Evolutionary conservation across 2,329 filamentous ascomycete species (phyloP), one percentile per base, ranked within the genome.

Genomic region (Plectosphaerella sp.): DNA sequence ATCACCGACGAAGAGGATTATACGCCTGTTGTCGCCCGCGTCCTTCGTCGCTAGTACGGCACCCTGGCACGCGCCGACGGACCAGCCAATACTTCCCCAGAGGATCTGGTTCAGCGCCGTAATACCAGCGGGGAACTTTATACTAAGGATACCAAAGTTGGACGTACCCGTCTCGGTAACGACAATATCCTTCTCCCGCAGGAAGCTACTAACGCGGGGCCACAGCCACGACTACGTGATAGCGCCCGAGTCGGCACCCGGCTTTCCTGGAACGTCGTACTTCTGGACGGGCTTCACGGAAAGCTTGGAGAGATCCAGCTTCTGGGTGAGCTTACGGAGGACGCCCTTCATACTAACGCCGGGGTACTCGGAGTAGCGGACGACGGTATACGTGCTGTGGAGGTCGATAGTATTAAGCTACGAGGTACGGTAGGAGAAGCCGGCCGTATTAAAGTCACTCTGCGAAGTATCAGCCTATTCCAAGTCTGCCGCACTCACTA

Each of bases 101-200:
- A 94, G 81, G 3, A 89, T 86, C 64, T 94, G 90, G 49, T 82
- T 91, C 62, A 96, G 82, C n/a, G 88, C 88, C 8, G 82, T 89
- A n/a, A 92, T 88, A n/a, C 80, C 78, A 3, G 75, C 66, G 0
- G 91, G 91, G 72, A 96, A 94, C 43, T 81, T 82, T 5, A 89
- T 92, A 53, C 92, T 89, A 82, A 88, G 91, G 61, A 94, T 89
- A 52, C 91, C 91, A 66, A 95, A 93, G 71, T 91, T 93, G 53
- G 90, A 78, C 0, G 91, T 96, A 39, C 91, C 91, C 2, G 91
- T 96, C 67, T 95, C 91, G 0, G 91, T 93, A 48, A 96, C 80
- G 51, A 96, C 75, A 52, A 95, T 82, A 62, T 96, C 91, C 45
- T 84, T 77, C 50, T 84, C 75, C 50, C 79, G 76, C 11, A 96